Evolutionary conservation across 164 flowering plant genomes (phyloP), one percentile per base, ranked within the genome.

Genomic region (Berberis vulgaris): DNA sequence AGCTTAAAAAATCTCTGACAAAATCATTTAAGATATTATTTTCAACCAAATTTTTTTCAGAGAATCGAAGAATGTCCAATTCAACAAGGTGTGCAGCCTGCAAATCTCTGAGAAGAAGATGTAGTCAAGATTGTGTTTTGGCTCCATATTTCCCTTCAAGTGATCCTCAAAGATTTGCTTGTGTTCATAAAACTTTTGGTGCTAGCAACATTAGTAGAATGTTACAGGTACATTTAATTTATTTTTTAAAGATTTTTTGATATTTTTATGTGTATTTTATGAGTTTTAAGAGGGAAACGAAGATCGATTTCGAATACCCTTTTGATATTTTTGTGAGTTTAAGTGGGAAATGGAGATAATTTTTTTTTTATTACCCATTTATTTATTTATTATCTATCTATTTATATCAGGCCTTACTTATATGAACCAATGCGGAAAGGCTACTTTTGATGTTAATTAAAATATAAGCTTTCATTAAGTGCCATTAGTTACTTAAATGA

Each of bases 111-210:
- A 56, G 59, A 56, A 56, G 59, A 56, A 56, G 59, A 8, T 56
- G 59, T 47, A 47, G 50, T 8, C 39, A 52, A 46, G 49, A 46
- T 46, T 46, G 49, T 8, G 49, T 70, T 54, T 62, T 76, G n/a
- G 68, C 76, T 5, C 76, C 79, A 7, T 70, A 76, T 55, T 76
- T 76, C 49, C 76, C 79, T 12, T 70, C 76, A 4, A 43, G 46
- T 1, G 43, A 72, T 49, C 73, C 79, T n/a, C 69, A 61, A 12
- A 69, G 76, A 76, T 72, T 76, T 49, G 63, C 69, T 4, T 61
- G 12, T 56, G 79, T 67, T 53, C 76, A 72, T 41, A 72, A 62
- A 54, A 69, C 72, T 67, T 76, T 72, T 59, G 79, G 79, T 49
- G 76, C 76, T 62, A 67, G 73, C 71, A 72, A 76, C 53, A 54